Evolutionary conservation across 2,329 filamentous ascomycete species (phyloP).

Genomic region (Pseudogymnoascus sp.): DNA sequence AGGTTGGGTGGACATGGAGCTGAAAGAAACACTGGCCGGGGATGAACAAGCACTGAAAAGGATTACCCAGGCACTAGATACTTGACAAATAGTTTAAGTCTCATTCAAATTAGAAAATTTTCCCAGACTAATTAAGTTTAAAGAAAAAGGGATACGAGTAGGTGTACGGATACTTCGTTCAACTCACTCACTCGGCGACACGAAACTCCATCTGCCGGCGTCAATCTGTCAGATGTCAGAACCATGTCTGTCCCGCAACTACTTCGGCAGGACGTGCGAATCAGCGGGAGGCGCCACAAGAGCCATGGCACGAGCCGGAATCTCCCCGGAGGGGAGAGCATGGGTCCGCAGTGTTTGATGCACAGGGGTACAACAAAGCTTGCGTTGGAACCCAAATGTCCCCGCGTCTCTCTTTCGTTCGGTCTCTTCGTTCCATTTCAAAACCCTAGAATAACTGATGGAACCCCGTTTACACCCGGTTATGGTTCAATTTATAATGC

Average conservation of each 20-base stretch:
- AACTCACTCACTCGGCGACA: no score
- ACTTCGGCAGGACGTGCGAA: background rate
- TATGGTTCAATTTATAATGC: background rate
- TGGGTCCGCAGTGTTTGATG: no score
- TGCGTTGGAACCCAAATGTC: background rate
- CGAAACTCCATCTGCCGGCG: background rate
- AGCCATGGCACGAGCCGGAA: background rate
- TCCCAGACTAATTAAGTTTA: no score
- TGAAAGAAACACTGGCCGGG: conserved; percentile 18
- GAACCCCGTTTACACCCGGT: background rate
- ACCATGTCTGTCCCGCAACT: background rate
- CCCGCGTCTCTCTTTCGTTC: background rate
- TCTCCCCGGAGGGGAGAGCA: no score
- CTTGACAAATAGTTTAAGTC: background rate
- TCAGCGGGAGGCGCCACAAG: background rate
- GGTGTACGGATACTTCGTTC: no score
- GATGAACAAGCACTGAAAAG: conserved; percentile 17
- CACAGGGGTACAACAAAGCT: background rate
- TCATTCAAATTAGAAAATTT: no score
- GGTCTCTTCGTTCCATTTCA: background rate
- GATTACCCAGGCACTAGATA: conserved; percentile 14
- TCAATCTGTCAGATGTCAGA: background rate
- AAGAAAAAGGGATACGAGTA: no score
- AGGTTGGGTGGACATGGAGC: conserved; percentile 20
- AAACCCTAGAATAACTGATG: background rate